Percentiles rank a stretch among this genome's conserved stretches.
Conservation (phyloP, 73 alveolate species). For the Paramecium biaurelia region DNA sequence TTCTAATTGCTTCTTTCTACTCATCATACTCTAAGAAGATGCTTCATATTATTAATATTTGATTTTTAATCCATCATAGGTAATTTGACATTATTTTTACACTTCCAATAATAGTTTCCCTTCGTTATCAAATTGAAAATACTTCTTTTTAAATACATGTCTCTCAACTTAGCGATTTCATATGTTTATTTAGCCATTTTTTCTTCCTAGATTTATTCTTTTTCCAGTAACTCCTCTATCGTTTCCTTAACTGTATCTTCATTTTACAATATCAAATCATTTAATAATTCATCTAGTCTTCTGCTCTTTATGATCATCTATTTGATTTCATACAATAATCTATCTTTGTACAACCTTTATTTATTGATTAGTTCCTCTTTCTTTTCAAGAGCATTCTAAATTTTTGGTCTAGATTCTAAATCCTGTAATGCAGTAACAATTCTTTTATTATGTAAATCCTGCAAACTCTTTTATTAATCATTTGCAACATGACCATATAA, state of each 20-base stretch:
- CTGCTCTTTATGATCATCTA: not conserved
- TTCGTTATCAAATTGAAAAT: not conserved
- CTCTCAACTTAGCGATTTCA: constrained; percentile 3
- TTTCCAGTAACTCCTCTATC: not conserved
- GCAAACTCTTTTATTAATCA: not conserved
- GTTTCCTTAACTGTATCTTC: not conserved
- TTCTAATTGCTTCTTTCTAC: not conserved
- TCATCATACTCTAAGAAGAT: not conserved
- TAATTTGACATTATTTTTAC: not conserved
- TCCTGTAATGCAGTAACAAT: not conserved
- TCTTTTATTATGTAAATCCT: not conserved
- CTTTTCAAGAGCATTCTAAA: not conserved
- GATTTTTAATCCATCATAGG: not conserved
- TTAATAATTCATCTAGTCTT: not conserved
- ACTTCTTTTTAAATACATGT: not conserved
- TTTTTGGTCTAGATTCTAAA: not conserved
- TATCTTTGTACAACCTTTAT: not conserved
- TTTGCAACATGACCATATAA: not conserved
- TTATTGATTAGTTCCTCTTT: not conserved
- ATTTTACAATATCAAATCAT: not conserved
- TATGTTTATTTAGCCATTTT: not conserved
- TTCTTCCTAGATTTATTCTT: not conserved
- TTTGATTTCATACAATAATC: not conserved
- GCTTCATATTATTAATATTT: not conserved
- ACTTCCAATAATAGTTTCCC: not conserved